Conservation (phyloP, 257 asterid genomes). For the Lavandula angustifolia region DNA sequence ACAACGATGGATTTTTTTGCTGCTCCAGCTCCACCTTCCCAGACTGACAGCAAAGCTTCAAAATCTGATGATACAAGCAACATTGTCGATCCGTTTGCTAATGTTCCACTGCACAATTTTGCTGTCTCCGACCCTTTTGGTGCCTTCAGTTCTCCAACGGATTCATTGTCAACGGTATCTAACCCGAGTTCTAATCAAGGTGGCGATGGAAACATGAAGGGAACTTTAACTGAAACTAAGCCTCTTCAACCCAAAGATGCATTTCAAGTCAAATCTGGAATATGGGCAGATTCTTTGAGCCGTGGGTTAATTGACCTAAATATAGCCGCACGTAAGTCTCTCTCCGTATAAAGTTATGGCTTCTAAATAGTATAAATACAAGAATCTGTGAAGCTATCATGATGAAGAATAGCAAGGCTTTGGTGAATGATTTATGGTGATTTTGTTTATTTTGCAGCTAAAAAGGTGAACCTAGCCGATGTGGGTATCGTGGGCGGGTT, state of each 20-base stretch:
- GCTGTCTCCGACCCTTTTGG: slow-evolving; percentile 71
- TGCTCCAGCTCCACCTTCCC: slow-evolving; percentile 53
- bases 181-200: slow-evolving; percentile 39
- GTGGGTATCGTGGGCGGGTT: slow-evolving; percentile 78
- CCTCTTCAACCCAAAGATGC: slow-evolving; percentile 41
- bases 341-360: background rate
- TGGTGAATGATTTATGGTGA: background rate
- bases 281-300: slow-evolving; percentile 97
- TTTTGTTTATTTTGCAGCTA: slow-evolving; percentile 53
- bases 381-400: background rate
- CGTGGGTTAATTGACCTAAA: slow-evolving; percentile 91
- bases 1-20: slow-evolving; percentile 68
- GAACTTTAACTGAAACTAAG: slow-evolving; percentile 40
- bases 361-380: background rate
- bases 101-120: slow-evolving; percentile 72
- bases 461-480: slow-evolving; percentile 78
- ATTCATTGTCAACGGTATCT: slow-evolving; percentile 39
- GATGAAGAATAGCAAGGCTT: too few relatives aligned
- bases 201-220: slow-evolving; percentile 43
- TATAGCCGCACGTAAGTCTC: slow-evolving; percentile 82
- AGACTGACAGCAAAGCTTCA: slow-evolving; percentile 41
- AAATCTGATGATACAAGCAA: slow-evolving; percentile 42
- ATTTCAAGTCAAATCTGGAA: slow-evolving; percentile 94
- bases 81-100: slow-evolving; percentile 73
- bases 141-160: slow-evolving; percentile 55